A percentile compares a stretch with the other conserved stretches of the same genome.
phyloP scores from a whole-genome alignment of 2,329 filamentous ascomycete species.

The Fusarium torreyae region DNA sequence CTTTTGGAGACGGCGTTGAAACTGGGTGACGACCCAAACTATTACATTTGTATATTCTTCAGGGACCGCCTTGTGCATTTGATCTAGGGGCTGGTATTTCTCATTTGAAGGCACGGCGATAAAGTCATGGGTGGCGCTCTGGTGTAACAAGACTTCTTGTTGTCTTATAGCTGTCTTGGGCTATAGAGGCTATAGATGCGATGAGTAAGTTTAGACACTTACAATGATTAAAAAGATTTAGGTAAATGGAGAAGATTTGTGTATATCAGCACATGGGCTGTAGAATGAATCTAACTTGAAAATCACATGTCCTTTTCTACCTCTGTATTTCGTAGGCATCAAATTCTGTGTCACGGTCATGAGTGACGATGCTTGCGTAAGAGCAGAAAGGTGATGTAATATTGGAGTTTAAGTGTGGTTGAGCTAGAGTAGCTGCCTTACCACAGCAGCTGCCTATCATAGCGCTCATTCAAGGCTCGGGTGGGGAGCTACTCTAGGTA shows the following conservation, averaged over 20 bases:
- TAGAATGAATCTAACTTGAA: slow-evolving; percentile 6
- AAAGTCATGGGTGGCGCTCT: slow-evolving; percentile 39
- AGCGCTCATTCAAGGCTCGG: slow-evolving; percentile 3
- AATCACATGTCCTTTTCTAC: neutral
- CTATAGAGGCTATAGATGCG: slow-evolving; percentile 2
- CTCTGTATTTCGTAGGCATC: neutral
- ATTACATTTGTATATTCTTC: slow-evolving; percentile 42
- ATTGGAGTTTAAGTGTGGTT: slow-evolving; percentile 10
- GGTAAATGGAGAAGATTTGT: neutral
- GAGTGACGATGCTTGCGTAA: neutral
- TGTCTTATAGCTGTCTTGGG: slow-evolving; percentile 17
- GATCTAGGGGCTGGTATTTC: slow-evolving; percentile 29
- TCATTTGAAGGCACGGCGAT: slow-evolving; percentile 29
- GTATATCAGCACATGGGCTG: slow-evolving; percentile 4
- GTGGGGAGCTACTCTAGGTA: slow-evolving; percentile 33
- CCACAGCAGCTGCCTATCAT: slow-evolving; percentile 28
- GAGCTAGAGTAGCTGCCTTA: slow-evolving; percentile 31
- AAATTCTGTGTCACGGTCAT: neutral
- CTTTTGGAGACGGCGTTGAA: slow-evolving; percentile 41
- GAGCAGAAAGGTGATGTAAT: slow-evolving; percentile 46
- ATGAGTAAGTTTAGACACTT: slow-evolving; percentile 11
- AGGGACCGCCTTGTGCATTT: slow-evolving; percentile 25
- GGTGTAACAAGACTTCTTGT: slow-evolving; percentile 32
- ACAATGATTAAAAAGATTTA: slow-evolving; percentile 14
- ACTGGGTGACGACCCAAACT: slow-evolving; percentile 38